A percentile compares a stretch with the other conserved stretches of the same genome.
Conservation (phyloP, 108 stramenopile species). For the Fragilaria radians region DNA sequence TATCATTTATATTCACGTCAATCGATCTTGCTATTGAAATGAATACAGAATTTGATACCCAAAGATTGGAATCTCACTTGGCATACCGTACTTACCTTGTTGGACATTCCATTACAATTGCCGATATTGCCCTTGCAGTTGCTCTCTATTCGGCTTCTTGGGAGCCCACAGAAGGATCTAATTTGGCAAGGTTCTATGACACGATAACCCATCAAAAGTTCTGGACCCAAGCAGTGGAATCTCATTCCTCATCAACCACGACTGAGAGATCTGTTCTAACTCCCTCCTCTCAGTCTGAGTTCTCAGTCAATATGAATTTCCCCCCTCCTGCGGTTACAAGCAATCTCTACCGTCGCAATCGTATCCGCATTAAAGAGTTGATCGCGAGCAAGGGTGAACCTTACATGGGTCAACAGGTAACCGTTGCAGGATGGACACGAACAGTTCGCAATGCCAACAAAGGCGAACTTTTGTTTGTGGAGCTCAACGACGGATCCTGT, state of each 20-base stretch:
- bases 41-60: background rate
- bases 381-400: background rate
- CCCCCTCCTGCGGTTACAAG: slow-evolving; percentile 19
- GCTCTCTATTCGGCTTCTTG: background rate
- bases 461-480: slow-evolving; percentile 63
- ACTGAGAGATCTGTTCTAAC: slow-evolving; percentile 3
- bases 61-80: slow-evolving; percentile 15
- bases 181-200: slow-evolving; percentile 1
- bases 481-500: slow-evolving; percentile 77
- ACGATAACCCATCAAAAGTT: slow-evolving; percentile 6
- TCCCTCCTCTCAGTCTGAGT: slow-evolving; percentile 10
- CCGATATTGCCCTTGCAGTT: slow-evolving; percentile 10
- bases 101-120: slow-evolving; percentile 15
- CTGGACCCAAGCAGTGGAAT: background rate
- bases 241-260: background rate
- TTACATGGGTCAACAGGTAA: slow-evolving; percentile 44
- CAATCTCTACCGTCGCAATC: slow-evolving; percentile 32
- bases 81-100: slow-evolving; percentile 10
- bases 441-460: slow-evolving; percentile 54
- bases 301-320: slow-evolving; percentile 20
- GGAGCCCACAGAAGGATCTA: background rate
- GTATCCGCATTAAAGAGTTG: slow-evolving; percentile 43
- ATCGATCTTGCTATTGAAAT: slow-evolving; percentile 23
- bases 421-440: slow-evolving; percentile 77
- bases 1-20: slow-evolving; percentile 25